Evolutionary conservation across 768 basidiomycete species (phyloP), one percentile per base, ranked within the genome.

Genomic region (Sistotremastrum niveocremeum): DNA sequence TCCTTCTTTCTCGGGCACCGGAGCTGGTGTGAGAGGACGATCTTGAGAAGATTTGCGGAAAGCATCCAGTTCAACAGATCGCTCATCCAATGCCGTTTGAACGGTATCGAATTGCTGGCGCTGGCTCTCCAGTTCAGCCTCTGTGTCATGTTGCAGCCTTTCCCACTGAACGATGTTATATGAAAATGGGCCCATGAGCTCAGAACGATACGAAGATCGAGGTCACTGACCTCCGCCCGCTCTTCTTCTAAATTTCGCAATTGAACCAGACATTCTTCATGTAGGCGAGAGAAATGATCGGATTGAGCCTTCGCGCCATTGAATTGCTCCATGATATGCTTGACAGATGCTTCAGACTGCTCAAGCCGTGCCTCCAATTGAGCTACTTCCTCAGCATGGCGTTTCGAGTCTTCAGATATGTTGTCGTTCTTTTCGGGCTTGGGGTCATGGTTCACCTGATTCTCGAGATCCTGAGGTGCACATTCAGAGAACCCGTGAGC

Each of bases 391-490:
- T 72, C 68, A 41, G 68, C 63, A 7, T 74, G 63, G n/a, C 67
- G 69, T 12, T 65, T 60, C 32, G 73, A 66, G 8, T 68, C 71
- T 51, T 68, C 70, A 32, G 62, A 65, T 51, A 68, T 62, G 52
- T 71, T 75, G 36, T 65, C 66, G 30, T 71, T 60, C 54, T 72
- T 45, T 20, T 42, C 40, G 42, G 39, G 36, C 37, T 46, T 47
- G 39, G 30, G 29, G 29, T 39, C 40, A 62, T 30, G 70, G 39
- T 65, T 51, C 32, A 46, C 68, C 42, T 83, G 57, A 33, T 77
- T 73, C 52, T 81, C 82, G 11, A 83, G 68, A 57, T 84, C 76
- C 84, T 87, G 52, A 30, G 37, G 31, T 33, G 31, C 30, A 50
- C 53, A 32, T 28, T 29, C 32, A 44, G 42, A 44, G 33, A 12